phyloP scores from a whole-genome alignment of 352 stramenopile species.

The Phytophthora cryptogea region DNA sequence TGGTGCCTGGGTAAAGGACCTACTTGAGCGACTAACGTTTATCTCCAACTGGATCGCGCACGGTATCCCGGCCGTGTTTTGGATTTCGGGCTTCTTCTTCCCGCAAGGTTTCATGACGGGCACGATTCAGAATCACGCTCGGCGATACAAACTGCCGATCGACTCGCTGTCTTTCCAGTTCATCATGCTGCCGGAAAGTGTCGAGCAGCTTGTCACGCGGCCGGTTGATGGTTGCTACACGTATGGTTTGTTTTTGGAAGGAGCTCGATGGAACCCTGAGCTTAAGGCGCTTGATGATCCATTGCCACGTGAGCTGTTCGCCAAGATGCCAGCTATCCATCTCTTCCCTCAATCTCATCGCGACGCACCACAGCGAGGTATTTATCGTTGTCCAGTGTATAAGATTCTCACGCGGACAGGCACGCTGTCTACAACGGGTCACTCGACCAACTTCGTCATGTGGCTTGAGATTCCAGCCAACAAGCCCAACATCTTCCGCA shows the following conservation, averaged over 20 bases:
- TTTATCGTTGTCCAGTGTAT: slow-evolving; percentile 96
- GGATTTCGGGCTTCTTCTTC: slow-evolving; percentile 94
- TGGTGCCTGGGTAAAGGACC: slow-evolving; percentile 86
- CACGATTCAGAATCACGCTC: slow-evolving; percentile 92
- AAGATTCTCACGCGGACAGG: slow-evolving; percentile 93
- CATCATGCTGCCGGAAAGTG: slow-evolving; percentile 62
- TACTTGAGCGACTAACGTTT: slow-evolving; percentile 78
- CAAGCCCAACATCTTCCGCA: slow-evolving; percentile 79
- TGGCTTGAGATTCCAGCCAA: slow-evolving; percentile 95
- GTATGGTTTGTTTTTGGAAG: slow-evolving; percentile 44
- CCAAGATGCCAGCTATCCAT: slow-evolving; percentile 91
- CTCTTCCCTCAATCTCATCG: slow-evolving; percentile 84
- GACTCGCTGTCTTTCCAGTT: slow-evolving; percentile 87
- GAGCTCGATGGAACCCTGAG: slow-evolving; percentile 47
- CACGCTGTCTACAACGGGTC: slow-evolving; percentile 44
- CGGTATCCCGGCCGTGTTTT: slow-evolving; percentile 86
- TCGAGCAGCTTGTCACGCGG: slow-evolving; percentile 42
- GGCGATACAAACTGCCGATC: slow-evolving; percentile 83
- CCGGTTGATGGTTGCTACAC: slow-evolving; percentile 42
- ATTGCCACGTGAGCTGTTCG: slow-evolving; percentile 93
- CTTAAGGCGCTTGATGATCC: slow-evolving; percentile 84
- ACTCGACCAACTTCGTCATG: slow-evolving; percentile 93
- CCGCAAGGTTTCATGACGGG: slow-evolving; percentile 93
- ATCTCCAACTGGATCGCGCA: slow-evolving; percentile 73
- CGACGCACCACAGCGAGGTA: slow-evolving; percentile 64